phyloP scores from a whole-genome alignment of 148 eudicot species.

The Diospyros kaki region DNA sequence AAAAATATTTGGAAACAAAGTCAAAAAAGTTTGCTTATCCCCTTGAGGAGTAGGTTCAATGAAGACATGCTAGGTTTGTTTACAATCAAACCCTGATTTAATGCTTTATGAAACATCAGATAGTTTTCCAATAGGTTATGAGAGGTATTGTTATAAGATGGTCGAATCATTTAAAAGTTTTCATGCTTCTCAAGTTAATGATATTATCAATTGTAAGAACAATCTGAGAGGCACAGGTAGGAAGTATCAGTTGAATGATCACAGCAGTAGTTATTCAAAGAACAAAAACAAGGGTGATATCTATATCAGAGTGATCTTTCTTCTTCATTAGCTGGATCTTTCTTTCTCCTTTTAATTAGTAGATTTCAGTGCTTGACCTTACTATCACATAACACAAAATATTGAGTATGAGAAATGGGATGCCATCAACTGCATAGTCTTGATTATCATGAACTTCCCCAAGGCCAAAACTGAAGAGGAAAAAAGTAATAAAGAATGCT shows the following conservation, averaged over 20 bases:
- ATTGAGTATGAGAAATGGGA: no score
- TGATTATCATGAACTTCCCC: background rate
- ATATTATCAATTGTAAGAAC: background rate
- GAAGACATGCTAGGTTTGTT: background rate
- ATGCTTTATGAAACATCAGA: background rate
- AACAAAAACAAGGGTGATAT: background rate
- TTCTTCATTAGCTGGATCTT: no score
- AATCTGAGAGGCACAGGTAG: background rate
- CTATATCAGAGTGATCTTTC: background rate
- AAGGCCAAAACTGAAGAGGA: background rate
- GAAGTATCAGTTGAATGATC: background rate
- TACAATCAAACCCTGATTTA: background rate
- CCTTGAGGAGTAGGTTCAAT: background rate
- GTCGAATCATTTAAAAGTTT: background rate
- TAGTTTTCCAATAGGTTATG: background rate
- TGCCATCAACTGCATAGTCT: background rate
- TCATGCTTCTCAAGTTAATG: background rate
- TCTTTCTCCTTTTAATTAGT: background rate
- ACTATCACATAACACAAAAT: background rate
- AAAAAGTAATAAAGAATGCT: background rate
- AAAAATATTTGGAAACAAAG: background rate
- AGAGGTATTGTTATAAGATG: background rate
- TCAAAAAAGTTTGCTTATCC: background rate
- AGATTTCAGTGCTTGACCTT: background rate
- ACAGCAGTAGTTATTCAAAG: background rate